phyloP scores from a whole-genome alignment of 345 rosid species.

The Eucalyptus regnans region DNA sequence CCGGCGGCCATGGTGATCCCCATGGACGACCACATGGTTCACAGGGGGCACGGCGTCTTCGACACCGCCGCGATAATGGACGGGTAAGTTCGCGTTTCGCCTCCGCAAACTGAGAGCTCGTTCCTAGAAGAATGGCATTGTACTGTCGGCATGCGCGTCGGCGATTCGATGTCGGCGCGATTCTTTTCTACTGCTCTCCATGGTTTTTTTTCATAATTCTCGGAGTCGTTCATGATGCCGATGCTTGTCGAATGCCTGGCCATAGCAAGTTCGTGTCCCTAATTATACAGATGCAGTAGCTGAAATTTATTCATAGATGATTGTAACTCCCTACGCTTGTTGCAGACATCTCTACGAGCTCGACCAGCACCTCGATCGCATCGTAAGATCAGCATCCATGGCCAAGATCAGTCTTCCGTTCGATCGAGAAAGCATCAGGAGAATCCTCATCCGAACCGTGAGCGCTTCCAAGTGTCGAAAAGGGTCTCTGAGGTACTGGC shows the following conservation, averaged over 20 bases:
- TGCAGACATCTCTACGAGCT: conserved; percentile 68
- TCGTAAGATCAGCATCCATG: conserved; percentile 67
- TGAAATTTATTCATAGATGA: not conserved
- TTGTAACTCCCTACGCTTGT: not conserved
- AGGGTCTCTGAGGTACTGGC: conserved; percentile 87
- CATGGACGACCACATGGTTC: conserved; percentile 92
- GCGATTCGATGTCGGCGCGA: not conserved
- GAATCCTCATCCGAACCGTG: conserved; percentile 65
- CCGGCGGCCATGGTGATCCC: conserved; percentile 84
- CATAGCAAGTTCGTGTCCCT: not conserved
- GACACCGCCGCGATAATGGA: conserved; percentile 76
- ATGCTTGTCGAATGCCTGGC: not conserved
- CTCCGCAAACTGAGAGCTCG: not conserved
- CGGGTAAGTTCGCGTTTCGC: conserved; percentile 35
- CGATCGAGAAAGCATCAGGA: conserved; percentile 38
- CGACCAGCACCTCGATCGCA: conserved; percentile 89
- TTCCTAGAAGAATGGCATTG: not conserved
- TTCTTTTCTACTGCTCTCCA: not conserved
- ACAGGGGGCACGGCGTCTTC: conserved; percentile 91
- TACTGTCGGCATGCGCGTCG: not conserved
- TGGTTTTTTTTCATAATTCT: not conserved
- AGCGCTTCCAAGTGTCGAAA: conserved; percentile 49
- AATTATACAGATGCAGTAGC: not conserved
- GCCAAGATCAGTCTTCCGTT: conserved; percentile 58
- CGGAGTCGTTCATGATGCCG: not conserved